A percentile compares a stretch with the other conserved stretches of the same genome.
phyloP scores from a whole-genome alignment of 768 basidiomycete species.

The Phylloporus sp. region DNA sequence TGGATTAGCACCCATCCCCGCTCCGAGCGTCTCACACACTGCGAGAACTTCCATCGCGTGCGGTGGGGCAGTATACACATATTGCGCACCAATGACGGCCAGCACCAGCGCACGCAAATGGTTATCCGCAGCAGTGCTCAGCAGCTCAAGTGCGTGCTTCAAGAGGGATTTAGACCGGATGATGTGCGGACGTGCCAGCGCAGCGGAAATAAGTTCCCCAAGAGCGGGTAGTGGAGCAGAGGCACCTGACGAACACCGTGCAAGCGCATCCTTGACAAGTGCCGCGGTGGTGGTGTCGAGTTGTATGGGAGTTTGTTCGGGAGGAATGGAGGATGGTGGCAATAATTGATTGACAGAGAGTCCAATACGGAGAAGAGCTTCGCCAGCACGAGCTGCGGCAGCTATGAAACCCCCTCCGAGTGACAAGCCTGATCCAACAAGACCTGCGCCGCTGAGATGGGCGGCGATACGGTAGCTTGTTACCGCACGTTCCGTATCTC shows the following conservation, averaged over 20 bases:
- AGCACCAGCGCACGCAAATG: slow-evolving; percentile 69
- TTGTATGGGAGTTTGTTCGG: slow-evolving; percentile 5
- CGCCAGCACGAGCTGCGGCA: slow-evolving; percentile 49
- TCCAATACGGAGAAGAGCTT: slow-evolving; percentile 50
- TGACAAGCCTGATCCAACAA: slow-evolving; percentile 20
- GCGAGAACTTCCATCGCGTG: slow-evolving; percentile 64
- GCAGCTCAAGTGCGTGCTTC: slow-evolving; percentile 57
- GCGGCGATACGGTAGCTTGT: slow-evolving; percentile 64
- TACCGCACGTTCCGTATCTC: slow-evolving; percentile 48
- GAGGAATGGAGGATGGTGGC: neutral
- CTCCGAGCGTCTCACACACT: slow-evolving; percentile 67
- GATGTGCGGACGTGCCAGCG: slow-evolving; percentile 22
- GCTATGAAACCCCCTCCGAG: slow-evolving; percentile 38
- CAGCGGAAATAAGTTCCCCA: slow-evolving; percentile 16
- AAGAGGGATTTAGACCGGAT: slow-evolving; percentile 38
- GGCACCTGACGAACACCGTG: slow-evolving; percentile 21
- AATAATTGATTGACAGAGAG: slow-evolving; percentile 18
- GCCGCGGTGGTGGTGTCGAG: slow-evolving; percentile 16
- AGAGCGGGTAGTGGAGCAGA: slow-evolving; percentile 18
- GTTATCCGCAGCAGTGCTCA: slow-evolving; percentile 61
- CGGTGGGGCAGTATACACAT: slow-evolving; percentile 64
- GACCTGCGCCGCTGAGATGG: slow-evolving; percentile 36
- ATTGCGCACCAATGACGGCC: slow-evolving; percentile 65
- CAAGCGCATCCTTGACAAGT: slow-evolving; percentile 26
- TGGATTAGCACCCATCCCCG: slow-evolving; percentile 53